Conservation (phyloP, 2,329 filamentous ascomycete genomes). For the Amphichorda felina region DNA sequence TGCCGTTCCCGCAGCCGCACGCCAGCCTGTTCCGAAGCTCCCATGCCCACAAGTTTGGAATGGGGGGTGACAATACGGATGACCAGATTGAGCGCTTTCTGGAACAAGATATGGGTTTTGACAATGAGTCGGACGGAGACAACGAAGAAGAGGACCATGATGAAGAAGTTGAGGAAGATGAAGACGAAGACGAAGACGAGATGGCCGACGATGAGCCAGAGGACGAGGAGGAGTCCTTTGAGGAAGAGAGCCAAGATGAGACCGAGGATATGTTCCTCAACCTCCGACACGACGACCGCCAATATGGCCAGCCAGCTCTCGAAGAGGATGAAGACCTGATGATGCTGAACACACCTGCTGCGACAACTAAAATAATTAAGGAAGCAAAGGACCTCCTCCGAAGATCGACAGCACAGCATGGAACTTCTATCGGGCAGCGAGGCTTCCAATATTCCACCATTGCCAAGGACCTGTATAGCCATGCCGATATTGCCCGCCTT, state of each 20-base stretch:
- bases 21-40: slow-evolving; percentile 20
- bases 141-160: slow-evolving; percentile 23
- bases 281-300: slow-evolving; percentile 29
- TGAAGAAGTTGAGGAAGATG: slow-evolving; percentile 19
- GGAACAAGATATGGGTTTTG: slow-evolving; percentile 19
- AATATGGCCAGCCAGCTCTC: slow-evolving; percentile 24
- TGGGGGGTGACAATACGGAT: slow-evolving; percentile 12
- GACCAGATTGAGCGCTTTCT: slow-evolving; percentile 24
- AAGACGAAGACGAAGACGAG: slow-evolving; percentile 20
- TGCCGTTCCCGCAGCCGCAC: slow-evolving; percentile 11
- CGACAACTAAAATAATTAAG: slow-evolving; percentile 36
- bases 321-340: slow-evolving; percentile 39
- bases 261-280: slow-evolving; percentile 37
- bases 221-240: slow-evolving; percentile 24
- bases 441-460: slow-evolving; percentile 47
- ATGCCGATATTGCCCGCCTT: slow-evolving; percentile 45
- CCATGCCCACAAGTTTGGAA: slow-evolving; percentile 6
- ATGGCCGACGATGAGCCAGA: slow-evolving; percentile 25
- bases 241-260: slow-evolving; percentile 23
- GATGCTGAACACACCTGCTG: slow-evolving; percentile 43
- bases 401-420: slow-evolving; percentile 36
- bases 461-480: slow-evolving; percentile 55
- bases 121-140: slow-evolving; percentile 23
- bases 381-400: slow-evolving; percentile 46
- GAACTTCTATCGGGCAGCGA: background rate